A percentile compares a stretch with the other conserved stretches of the same genome.
Conservation (phyloP, 2,329 filamentous ascomycete species). For the Colletotrichum chlorophyti region DNA sequence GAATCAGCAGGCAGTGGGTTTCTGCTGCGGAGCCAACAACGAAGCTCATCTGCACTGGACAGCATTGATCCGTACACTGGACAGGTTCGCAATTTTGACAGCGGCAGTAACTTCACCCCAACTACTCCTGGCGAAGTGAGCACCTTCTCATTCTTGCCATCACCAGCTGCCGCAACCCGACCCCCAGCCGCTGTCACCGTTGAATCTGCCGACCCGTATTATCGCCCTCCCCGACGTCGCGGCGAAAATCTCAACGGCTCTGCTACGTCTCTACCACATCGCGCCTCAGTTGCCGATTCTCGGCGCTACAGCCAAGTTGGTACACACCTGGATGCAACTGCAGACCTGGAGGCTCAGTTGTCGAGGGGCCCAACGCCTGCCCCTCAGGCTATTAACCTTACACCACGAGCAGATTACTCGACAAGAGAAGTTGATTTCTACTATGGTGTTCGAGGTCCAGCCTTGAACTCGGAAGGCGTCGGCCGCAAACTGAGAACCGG, state of each 20-base stretch:
- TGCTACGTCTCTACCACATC: conserved; percentile 38
- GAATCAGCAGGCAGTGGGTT: conserved; percentile 66
- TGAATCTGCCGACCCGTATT: conserved; percentile 79
- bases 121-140: conserved; percentile 77
- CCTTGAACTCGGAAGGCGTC: conserved; percentile 80
- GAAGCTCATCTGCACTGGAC: conserved; percentile 63
- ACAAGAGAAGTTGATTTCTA: conserved; percentile 97
- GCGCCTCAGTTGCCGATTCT: conserved; percentile 39
- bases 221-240: conserved; percentile 80
- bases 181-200: conserved; percentile 49
- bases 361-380: conserved; percentile 53
- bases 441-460: conserved; percentile 89
- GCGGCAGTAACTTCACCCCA: conserved; percentile 71
- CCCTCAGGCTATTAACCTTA: conserved; percentile 49
- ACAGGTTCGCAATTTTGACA: conserved; percentile 57
- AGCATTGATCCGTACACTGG: conserved; percentile 54
- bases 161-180: conserved; percentile 55
- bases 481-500: conserved; percentile 90
- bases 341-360: conserved; percentile 48
- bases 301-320: conserved; percentile 46
- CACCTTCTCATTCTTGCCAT: conserved; percentile 74
- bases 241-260: conserved; percentile 63
- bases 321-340: conserved; percentile 41
- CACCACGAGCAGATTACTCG: conserved; percentile 81
- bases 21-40: conserved; percentile 48